Evolutionary conservation across 306 rosid species (phyloP), one percentile per base, ranked within the genome.

Genomic region (Luffa acutangula): DNA sequence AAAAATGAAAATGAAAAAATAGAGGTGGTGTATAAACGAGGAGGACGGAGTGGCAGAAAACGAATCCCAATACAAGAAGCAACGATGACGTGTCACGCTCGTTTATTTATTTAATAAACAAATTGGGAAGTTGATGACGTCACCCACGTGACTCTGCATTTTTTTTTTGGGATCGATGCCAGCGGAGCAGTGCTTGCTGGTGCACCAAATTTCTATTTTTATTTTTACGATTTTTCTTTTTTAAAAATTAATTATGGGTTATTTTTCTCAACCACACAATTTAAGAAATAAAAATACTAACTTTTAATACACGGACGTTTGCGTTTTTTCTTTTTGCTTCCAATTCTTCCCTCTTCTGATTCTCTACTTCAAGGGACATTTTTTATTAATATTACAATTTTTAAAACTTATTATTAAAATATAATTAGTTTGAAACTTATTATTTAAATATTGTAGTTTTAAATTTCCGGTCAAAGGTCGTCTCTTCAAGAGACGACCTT

Each of bases 131-230:
- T 0, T 0, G 3, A 12, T 48, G 77, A 48, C 77, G 77, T 73
- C 77, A 73, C 43, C 77, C 77, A 73, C 77, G 59, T 73, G 77
- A 31, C 43, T 48, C 42, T 48, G 20, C 18, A 72, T 45, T 72
- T 67, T 17, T 67, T 17, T 9, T n/a, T 73, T 49, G 77, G 42
- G 59, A 73, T 73, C 77, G 4, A 20, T 25, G 59, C 77, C 77
- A 73, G 77, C 59, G 14, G 14, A 67, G 12, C 31, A n/a, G 17
- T 17, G 74, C 74, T 67, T 67, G 33, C 51, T 7, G 33, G 25
- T 49, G 43, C 77, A 73, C 77, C 43, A 25, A 73, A 73, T 73
- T 73, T 7, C 59, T 21, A 21, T 46, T 46, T 11, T 46, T 46
- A 7, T 45, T 45, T 46, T 21, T 45, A 21, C 18, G 1, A 41